Base-by-base conservation (phyloP, 352 stramenopile genomes). In the Phytophthora niederhauseri region DNA sequence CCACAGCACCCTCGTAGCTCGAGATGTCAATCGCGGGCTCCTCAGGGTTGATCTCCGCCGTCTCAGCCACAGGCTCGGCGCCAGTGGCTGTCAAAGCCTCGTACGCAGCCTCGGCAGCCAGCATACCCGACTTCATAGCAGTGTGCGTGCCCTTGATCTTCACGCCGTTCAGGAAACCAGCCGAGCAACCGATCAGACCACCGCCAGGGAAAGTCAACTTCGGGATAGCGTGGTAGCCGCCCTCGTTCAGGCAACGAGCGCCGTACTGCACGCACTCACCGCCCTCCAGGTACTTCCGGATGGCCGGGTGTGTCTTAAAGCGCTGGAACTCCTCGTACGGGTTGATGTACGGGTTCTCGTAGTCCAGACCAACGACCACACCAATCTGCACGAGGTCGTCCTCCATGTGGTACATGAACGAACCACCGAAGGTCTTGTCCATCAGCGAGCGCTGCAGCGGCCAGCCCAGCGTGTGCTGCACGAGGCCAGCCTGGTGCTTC, bases 91-190 rank as follows among this genome's bases (percentile, higher is more conserved):
- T 88, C 38, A 98, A 66, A 53, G 89, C 80, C 19, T 98, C 93
- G 75, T 98, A 99, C 36, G 97, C 81, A 30, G 97, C 90, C 77
- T 99, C 97, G 6, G 97, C 98, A 51, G 97, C 97, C 31, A 99
- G 78, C 89, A 99, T 99, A 49, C 97, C 98, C 52, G 87, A 98
- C 88, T 99, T 99, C 78, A 99, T 99, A 34, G 98, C 98, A 48
- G 97, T 99, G 84, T 99, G 98, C 36, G 94, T 97, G 49, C 98
- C 98, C 80, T 99, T 99, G 78, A 99, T 99, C 85, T 99, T 99
- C 17, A 99, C 96, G 8, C 91, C 87, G 78, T 99, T 99, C 56
- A 99, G 77, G 74, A 99, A 99, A 49, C 98, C 98, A 56, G 98
- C 97, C 60, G 90, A 97, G 76, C 98, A 99, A 26, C 98, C 98